Percentiles rank a stretch among this genome's conserved stretches.
These are phyloP conservation scores for Phytomonas serpens DNA, from an alignment of 208 protist species.

Conservation along the genomic window DNA sequence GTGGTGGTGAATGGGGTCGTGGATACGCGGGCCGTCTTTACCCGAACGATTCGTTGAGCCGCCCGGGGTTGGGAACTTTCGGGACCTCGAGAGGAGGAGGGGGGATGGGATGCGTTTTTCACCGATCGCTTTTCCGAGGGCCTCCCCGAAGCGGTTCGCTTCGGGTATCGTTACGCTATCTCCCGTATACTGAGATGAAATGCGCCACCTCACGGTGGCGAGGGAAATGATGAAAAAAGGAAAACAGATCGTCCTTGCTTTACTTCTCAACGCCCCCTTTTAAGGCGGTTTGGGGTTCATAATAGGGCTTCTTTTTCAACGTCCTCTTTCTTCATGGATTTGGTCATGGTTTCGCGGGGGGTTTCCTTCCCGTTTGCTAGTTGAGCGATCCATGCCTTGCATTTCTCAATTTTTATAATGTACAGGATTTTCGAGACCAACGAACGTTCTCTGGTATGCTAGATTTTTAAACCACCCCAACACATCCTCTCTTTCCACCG, in stretches of 20 bases:
- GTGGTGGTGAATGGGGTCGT: slow-evolving; percentile 47
- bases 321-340: not conserved
- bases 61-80: not conserved
- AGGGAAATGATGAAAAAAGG: not conserved
- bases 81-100: too few relatives aligned
- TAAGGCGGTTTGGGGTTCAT: not conserved
- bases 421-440: not conserved
- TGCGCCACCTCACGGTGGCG: not conserved
- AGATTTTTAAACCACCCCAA: not conserved
- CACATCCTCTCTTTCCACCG: not conserved
- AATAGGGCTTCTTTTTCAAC: not conserved
- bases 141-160: too few relatives aligned
- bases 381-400: not conserved
- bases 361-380: not conserved
- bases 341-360: not conserved
- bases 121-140: too few relatives aligned
- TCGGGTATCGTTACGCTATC: too few relatives aligned
- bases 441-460: not conserved
- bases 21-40: slow-evolving; percentile 42
- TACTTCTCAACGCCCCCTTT: not conserved
- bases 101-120: not conserved
- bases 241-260: not conserved
- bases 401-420: not conserved
- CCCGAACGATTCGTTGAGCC: not conserved
- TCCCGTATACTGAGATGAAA: too few relatives aligned